Evolutionary conservation across 352 stramenopile genomes (phyloP), one percentile per base, ranked within the genome.

Genomic region (Globisporangium spiculum): DNA sequence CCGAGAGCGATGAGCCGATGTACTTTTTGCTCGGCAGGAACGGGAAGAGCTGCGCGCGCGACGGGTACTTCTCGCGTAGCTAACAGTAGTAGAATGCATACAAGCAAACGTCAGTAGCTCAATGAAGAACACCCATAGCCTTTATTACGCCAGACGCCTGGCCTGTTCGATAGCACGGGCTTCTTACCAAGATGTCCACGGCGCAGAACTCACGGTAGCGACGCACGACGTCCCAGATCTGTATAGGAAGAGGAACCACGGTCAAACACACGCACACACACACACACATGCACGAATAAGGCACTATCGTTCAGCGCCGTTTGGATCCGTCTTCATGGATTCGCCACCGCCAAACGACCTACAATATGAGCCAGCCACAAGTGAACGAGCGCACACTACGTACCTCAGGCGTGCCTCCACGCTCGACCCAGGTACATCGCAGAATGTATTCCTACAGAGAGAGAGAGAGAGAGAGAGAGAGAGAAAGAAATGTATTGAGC

Each of bases 1-100:
- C 83, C 55, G 86, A 92, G 10, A 96, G 72, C 56, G 88, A 96
- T 48, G 88, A 94, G 16, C 88, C 88, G 52, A 96, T 91, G 65
- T 93, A 91, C 63, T 94, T 96, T 66, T 96, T 96, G 75, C 88
- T 94, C 26, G 88, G 88, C 27, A 96, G 72, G 62, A 81, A 84
- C 26, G 86, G 88, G 57, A 96, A 94, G 72, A 90, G 73, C 16
- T 75, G 68, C 36, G 80, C 86, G 30, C 85, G 83, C 16, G 86
- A 90, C 66, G 86, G 86, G 65, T 94, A 93, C 70, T 96, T 96
- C 60, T 96, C 88, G 10, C 88, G 86, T 26, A 96, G 72, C 88
- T 95, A 44, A 38, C 64, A 38, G 26, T 24, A 32, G 1, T 30
- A 14, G 26, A 22, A 16, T 6, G 1, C 52, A 50, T 16, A 1